Evolutionary conservation across 2,329 filamentous ascomycete species (phyloP).

Genomic region (Aspergillus sp.): DNA sequence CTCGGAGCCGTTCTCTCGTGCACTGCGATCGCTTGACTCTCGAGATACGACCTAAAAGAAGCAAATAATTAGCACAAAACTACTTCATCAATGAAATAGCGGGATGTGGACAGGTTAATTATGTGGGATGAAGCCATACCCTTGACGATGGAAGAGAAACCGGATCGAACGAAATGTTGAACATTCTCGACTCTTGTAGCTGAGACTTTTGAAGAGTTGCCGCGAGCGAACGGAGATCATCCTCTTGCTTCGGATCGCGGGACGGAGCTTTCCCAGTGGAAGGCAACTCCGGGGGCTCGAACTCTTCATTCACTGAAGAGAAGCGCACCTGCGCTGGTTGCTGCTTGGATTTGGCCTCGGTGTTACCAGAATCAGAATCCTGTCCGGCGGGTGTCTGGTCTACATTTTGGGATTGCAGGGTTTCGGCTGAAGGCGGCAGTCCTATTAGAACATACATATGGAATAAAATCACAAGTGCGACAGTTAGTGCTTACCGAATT

Average conservation of each 20-base stretch:
- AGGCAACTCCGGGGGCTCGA: slow-evolving; percentile 50
- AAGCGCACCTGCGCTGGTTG: slow-evolving; percentile 61
- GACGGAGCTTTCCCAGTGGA: slow-evolving; percentile 19
- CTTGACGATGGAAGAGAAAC: slow-evolving; percentile 71
- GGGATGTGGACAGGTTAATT: background rate
- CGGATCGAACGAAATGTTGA: slow-evolving; percentile 85
- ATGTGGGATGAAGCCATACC: slow-evolving; percentile 32
- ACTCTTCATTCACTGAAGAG: slow-evolving; percentile 69
- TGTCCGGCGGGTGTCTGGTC: slow-evolving; percentile 24
- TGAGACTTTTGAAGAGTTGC: slow-evolving; percentile 70
- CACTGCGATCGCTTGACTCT: slow-evolving; percentile 63
- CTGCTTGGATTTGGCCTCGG: slow-evolving; percentile 30
- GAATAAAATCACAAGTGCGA: slow-evolving; percentile 4
- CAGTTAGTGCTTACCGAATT: slow-evolving; percentile 30
- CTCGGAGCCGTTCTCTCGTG: slow-evolving; percentile 56
- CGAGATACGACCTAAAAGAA: slow-evolving; percentile 42
- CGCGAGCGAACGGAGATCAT: slow-evolving; percentile 71
- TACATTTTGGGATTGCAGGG: slow-evolving; percentile 19
- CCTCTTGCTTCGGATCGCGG: slow-evolving; percentile 43
- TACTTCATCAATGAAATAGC: background rate
- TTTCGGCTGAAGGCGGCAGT: slow-evolving; percentile 14
- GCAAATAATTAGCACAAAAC: background rate
- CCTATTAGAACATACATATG: slow-evolving; percentile 10
- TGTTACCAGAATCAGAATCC: slow-evolving; percentile 22
- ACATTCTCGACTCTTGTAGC: slow-evolving; percentile 79